Base-by-base conservation (phyloP, 2,329 filamentous ascomycete species). In the Metarhizium robertsii region DNA sequence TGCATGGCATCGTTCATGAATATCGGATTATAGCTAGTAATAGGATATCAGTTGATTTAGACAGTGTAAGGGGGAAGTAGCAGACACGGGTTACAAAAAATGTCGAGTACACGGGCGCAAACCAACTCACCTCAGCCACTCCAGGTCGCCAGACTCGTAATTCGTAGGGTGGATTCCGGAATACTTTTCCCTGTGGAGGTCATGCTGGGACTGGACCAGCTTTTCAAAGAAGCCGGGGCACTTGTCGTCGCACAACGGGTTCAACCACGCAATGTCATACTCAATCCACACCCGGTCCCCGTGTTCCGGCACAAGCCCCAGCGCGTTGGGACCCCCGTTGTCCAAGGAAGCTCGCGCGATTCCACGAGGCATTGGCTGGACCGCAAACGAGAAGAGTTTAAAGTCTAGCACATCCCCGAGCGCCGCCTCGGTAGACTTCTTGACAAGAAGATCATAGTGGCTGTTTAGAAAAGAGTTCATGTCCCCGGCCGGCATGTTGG, bases 241-340 rank as follows among this genome's bases (percentile, higher is more conserved):
- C 11, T 32, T 10, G 1, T 49, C 29, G 51, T 67, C 65, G 20
- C 60, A 63, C 10, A 57, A 14, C 1, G 54, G 51, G 20, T 54
- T 60, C 3, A 61, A 40, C 65, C 66, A 67, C 7, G 63, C 59
- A 13, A 63, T 46, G 8, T 64, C 65, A 62, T 68, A 71, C 36
- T 64, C 61, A 54, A 66, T 61, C 72, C 64, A 68, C 14, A 67
- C 57, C 7, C 62, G 60, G 50, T 67, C 65, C 14, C 66, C 65
- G 11, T 60, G 47, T 3, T 59, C 55, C 2, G 65, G 60, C 16
- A 56, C 55, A 7, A 68, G 51, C 18, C 60, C 59, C n/a, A 68
- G 63, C 8, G 64, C 59, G 51, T 69, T 66, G 25, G 58, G 58
- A 11, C 61, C 58, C 14, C 58, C 57, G 16, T 29, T 30, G 14